Conservation (phyloP, 192 early-diverging fungal species). For the Rhizophlyctis rosea region DNA sequence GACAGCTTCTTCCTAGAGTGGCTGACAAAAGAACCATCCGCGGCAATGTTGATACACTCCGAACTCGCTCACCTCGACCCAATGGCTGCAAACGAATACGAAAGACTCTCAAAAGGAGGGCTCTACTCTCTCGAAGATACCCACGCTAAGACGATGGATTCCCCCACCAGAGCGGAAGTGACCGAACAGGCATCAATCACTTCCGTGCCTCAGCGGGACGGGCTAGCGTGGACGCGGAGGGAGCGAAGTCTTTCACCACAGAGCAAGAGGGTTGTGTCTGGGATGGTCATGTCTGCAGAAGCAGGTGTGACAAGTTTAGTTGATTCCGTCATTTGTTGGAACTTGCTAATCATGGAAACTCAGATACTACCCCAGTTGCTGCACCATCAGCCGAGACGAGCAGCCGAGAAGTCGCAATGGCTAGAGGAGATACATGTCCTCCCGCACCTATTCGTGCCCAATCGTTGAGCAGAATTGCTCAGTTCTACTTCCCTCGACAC, state of each 20-base stretch:
- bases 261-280: background rate
- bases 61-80: background rate
- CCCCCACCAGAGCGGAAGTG: background rate
- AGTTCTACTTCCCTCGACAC: constrained; percentile 31
- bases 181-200: background rate
- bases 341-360: background rate
- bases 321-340: background rate
- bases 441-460: background rate
- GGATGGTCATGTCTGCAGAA: background rate
- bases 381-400: background rate
- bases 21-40: background rate
- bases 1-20: background rate
- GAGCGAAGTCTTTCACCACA: background rate
- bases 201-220: background rate
- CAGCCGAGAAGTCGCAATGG: background rate
- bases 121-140: background rate
- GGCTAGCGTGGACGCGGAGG: background rate
- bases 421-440: background rate
- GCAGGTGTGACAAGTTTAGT: background rate
- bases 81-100: background rate
- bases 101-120: background rate
- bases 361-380: background rate
- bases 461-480: background rate
- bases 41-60: background rate
- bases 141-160: background rate